A percentile compares a stretch with the other conserved stretches of the same genome.
Evolutionary conservation across 192 early-diverging fungal species (phyloP).

Genomic region (Diversispora epigaea): DNA sequence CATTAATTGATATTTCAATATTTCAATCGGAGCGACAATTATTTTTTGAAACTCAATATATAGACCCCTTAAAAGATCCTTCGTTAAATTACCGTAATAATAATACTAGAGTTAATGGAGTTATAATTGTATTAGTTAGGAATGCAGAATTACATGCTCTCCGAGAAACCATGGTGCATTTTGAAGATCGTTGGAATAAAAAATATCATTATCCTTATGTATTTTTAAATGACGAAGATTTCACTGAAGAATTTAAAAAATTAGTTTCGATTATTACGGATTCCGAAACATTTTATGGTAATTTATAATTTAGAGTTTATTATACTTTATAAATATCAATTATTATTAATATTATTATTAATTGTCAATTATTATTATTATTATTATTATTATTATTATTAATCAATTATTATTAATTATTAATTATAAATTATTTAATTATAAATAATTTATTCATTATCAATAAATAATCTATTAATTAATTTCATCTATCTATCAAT

Average conservation of each 20-base stretch:
- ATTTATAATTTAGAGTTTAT: background rate
- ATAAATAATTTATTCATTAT: too few species aligned
- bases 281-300: slow-evolving; percentile 26
- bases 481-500: background rate
- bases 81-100: background rate
- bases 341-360: background rate
- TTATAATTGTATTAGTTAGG: slow-evolving; percentile 71
- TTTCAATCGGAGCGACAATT: background rate
- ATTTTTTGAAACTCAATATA: slow-evolving; percentile 11
- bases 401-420: too few species aligned
- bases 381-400: too few species aligned
- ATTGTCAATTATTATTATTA: too few species aligned
- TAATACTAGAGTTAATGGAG: slow-evolving; percentile 51
- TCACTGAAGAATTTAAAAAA: slow-evolving; percentile 68
- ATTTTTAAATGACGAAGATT: slow-evolving; percentile 77
- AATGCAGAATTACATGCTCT: slow-evolving; percentile 70
- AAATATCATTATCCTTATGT: slow-evolving; percentile 80
- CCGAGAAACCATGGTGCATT: slow-evolving; percentile 61
- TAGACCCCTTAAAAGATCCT: background rate
- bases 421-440: too few species aligned
- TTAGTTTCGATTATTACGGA: slow-evolving; percentile 43
- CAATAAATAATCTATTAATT: background rate
- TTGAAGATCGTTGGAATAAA: slow-evolving; percentile 74
- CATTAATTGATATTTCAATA: background rate
- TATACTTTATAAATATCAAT: background rate